A percentile compares a stretch with the other conserved stretches of the same genome.
Evolutionary conservation across 176 grass and related monocot species (phyloP).

Genomic region (Rhynchospora breviuscula): DNA sequence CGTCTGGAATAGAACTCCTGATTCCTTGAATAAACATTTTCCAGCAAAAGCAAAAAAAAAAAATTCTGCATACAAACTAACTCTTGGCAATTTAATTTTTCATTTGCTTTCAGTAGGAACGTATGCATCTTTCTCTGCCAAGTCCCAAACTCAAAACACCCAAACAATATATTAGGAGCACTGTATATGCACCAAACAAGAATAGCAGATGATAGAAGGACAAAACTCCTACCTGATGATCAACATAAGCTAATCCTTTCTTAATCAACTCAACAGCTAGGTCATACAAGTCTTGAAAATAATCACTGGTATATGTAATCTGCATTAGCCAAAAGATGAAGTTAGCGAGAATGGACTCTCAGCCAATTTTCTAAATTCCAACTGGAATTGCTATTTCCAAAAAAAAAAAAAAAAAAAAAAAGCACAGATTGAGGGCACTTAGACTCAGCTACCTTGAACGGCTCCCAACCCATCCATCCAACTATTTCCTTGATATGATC

Average conservation of each 20-base stretch:
- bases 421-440: not conserved
- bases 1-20: not conserved
- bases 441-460: conserved; percentile 48
- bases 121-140: conserved; percentile 6
- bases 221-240: conserved; percentile 71
- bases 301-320: conserved; percentile 95
- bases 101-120: not conserved
- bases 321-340: conserved; percentile 4
- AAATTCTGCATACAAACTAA: not conserved
- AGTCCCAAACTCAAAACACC: not conserved
- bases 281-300: conserved; percentile 93
- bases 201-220: not conserved
- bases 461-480: conserved; percentile 89
- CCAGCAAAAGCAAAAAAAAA: not conserved
- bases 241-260: conserved; percentile 87
- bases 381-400: not conserved
- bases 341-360: not conserved
- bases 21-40: not conserved
- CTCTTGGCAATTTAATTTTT: not conserved
- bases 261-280: conserved; percentile 80
- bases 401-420: conserved; percentile 15
- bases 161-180: conserved; percentile 6
- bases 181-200: not conserved
- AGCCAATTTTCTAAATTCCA: not conserved
- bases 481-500: conserved; percentile 94